These are phyloP conservation scores for Pisolithus albus DNA, from an alignment of 768 basidiomycete genomes.

Conservation along the genomic window DNA sequence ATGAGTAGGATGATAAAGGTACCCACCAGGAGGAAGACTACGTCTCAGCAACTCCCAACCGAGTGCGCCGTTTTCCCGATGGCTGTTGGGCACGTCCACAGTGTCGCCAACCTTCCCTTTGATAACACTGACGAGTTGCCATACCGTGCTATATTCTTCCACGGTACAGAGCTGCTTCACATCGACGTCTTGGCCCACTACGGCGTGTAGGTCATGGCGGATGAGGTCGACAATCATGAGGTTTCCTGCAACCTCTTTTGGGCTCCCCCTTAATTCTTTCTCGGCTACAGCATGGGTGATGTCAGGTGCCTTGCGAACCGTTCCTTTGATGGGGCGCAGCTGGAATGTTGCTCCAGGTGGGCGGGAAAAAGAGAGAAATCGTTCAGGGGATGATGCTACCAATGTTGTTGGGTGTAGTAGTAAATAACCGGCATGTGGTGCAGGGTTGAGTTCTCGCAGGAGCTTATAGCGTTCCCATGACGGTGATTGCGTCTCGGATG, in stretches of 20 bases:
- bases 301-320: conserved; percentile 63
- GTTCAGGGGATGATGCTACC: conserved; percentile 85
- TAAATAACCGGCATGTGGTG: conserved; percentile 80
- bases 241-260: conserved; percentile 25
- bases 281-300: conserved; percentile 63
- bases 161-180: conserved; percentile 28
- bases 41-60: too few relatives aligned
- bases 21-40: too few relatives aligned
- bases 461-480: conserved; percentile 73
- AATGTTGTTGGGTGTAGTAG: conserved; percentile 72
- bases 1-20: background rate
- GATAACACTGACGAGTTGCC: conserved; percentile 58
- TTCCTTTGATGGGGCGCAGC: conserved; percentile 93
- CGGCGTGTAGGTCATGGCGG: too few relatives aligned
- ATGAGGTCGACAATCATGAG: too few relatives aligned
- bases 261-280: conserved; percentile 51
- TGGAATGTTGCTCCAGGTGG: conserved; percentile 62
- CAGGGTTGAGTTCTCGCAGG: conserved; percentile 74
- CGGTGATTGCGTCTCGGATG: conserved; percentile 13
- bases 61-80: too few relatives aligned
- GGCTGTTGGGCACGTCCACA: too few relatives aligned
- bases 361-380: conserved; percentile 76
- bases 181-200: conserved; percentile 25
- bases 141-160: conserved; percentile 36
- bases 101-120: too few relatives aligned